A percentile compares a stretch with the other conserved stretches of the same genome.
Evolutionary conservation across 2,329 filamentous ascomycete genomes (phyloP).

Genomic region (Cordyceps cicadae): DNA sequence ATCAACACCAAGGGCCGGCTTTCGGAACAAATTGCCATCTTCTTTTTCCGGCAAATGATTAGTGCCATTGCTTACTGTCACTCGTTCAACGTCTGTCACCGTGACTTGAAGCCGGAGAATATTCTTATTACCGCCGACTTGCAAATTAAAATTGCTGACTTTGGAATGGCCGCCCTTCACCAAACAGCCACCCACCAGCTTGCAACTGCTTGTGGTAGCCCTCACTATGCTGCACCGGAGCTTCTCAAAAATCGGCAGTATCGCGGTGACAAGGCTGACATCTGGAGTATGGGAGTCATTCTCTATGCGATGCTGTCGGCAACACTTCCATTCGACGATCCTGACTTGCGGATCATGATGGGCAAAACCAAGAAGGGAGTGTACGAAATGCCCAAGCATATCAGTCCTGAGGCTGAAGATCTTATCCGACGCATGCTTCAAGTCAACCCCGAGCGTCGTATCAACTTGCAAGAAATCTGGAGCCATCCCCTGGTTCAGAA

Average conservation of each 20-base stretch:
- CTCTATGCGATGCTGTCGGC: slow-evolving; percentile 82
- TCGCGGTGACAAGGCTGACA: slow-evolving; percentile 76
- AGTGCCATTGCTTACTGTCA: slow-evolving; percentile 89
- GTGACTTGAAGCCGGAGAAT: slow-evolving; percentile 95
- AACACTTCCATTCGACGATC: slow-evolving; percentile 71
- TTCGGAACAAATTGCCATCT: slow-evolving; percentile 70
- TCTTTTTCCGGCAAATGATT: slow-evolving; percentile 87
- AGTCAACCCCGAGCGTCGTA: slow-evolving; percentile 67
- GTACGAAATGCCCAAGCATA: slow-evolving; percentile 52
- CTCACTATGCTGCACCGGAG: slow-evolving; percentile 93
- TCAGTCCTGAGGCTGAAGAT: slow-evolving; percentile 64
- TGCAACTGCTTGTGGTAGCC: slow-evolving; percentile 87
- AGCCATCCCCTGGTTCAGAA: slow-evolving; percentile 77
- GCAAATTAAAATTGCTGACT: slow-evolving; percentile 90
- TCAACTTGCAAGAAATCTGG: slow-evolving; percentile 77
- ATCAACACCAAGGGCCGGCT: slow-evolving; percentile 69
- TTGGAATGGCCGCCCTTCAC: slow-evolving; percentile 89
- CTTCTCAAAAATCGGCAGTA: slow-evolving; percentile 72
- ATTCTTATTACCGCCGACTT: slow-evolving; percentile 72
- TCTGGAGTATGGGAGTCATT: slow-evolving; percentile 91
- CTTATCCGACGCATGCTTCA: slow-evolving; percentile 74
- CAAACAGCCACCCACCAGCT: slow-evolving; percentile 73
- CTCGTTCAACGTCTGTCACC: slow-evolving; percentile 88
- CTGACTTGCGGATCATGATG: slow-evolving; percentile 55
- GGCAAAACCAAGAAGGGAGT: slow-evolving; percentile 49